phyloP scores from a whole-genome alignment of 495 filamentous ascomycete genomes.

The Aspergillus coremiiformis region DNA sequence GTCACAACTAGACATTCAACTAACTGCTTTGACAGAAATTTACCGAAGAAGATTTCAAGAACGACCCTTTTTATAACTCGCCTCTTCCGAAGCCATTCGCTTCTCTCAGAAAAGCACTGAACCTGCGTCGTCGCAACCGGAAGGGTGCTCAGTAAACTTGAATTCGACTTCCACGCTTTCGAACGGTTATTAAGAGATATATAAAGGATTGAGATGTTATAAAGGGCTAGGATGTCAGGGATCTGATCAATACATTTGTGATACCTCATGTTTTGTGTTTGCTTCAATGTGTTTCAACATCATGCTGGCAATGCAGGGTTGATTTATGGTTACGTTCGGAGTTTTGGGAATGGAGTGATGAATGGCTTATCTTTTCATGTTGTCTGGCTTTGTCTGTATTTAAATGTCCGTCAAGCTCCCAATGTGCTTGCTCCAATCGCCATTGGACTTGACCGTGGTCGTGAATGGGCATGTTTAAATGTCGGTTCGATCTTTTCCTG shows the following conservation, averaged over 20 bases:
- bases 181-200: background rate
- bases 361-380: background rate
- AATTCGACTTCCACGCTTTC: background rate
- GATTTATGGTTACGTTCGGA: background rate
- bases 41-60: conserved; percentile 42
- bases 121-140: conserved; percentile 28
- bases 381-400: background rate
- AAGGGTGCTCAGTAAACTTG: conserved; percentile 18
- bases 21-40: conserved; percentile 25
- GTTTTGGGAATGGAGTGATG: background rate
- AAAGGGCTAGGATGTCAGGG: background rate
- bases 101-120: conserved; percentile 27
- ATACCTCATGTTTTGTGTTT: background rate
- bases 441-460: background rate
- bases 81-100: conserved; percentile 29
- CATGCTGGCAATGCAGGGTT: background rate
- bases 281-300: background rate
- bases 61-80: conserved; percentile 39
- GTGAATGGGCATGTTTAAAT: background rate
- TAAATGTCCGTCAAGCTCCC: background rate
- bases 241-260: background rate
- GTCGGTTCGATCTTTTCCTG: background rate
- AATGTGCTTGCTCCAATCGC: background rate
- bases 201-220: background rate
- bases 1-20: too few species aligned